Evolutionary conservation across 148 eudicot genomes (phyloP), one percentile per base, ranked within the genome.

Genomic region (Rhododendron ferrugineum): DNA sequence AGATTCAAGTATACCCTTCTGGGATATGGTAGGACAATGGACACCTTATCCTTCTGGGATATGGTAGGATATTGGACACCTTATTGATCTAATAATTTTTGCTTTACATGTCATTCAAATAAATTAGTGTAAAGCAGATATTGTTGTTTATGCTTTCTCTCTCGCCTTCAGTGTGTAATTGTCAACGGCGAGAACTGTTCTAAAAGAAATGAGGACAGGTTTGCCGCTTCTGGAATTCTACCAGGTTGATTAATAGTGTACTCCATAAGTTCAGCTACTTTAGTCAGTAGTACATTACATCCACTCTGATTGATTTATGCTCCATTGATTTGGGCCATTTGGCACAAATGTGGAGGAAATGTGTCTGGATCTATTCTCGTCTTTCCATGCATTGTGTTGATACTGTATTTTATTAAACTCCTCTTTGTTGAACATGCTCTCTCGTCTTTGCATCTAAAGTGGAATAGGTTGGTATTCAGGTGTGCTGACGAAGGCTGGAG

Each of bases 401-500:
- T 83, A 37, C 56, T 50, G 56, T 50, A 8, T 50, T 30, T 22
- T 73, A 7, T 8, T 16, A 13, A 70, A 47, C 72, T 28, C 23
- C 44, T n/a, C 34, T 78, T 22, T 54, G 13, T 28, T 78, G 44
- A 79, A 11, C 40, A 44, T 49, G 58, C 76, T 42, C n/a, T 78
- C 22, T 46, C 52, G 16, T 22, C 30, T 26, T 47, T 78, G 8
- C 3, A 78, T 26, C 46, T 78, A 28, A 78, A 46, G 8, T 4
- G 16, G 81, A 47, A 78, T 32, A 28, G 78, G 16, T 60, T 79
- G 20, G 32, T 46, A 34, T 54, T 40, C 86, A 85, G 86, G 86
- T 79, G 83, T 28, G 64, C 47, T 79, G 56, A 52, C 3, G 42
- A 85, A 78, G 70, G 66, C 83, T 20, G 83, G 86, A 85, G 86